Evolutionary conservation across 2,329 filamentous ascomycete genomes (phyloP).

Genomic region (Colletotrichum falcatum): DNA sequence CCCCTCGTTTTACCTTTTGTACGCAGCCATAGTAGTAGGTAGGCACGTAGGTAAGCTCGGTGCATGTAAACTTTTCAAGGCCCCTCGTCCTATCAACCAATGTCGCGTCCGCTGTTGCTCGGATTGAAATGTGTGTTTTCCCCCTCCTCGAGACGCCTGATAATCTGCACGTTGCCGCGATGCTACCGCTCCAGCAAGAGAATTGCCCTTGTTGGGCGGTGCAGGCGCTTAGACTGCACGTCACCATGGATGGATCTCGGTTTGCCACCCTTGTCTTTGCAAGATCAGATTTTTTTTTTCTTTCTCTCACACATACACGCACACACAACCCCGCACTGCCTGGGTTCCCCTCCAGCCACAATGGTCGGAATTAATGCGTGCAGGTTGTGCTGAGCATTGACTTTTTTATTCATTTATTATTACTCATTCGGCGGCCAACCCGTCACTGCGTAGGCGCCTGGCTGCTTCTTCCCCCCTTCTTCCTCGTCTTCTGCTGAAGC

Average conservation of each 20-base stretch:
- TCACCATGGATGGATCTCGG: constrained; percentile 34
- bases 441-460: constrained; percentile 4
- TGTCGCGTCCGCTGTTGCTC: neutral
- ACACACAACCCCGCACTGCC: constrained; percentile 29
- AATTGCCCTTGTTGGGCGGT: constrained; percentile 27
- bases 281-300: constrained; percentile 29
- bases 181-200: constrained; percentile 24
- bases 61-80: neutral
- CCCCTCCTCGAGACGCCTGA: neutral
- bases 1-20: constrained; percentile 7
- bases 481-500: no score
- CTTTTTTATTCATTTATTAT: neutral
- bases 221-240: constrained; percentile 39
- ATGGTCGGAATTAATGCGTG: constrained; percentile 31
- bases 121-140: neutral
- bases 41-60: no score
- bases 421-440: constrained; percentile 5
- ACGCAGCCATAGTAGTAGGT: no score
- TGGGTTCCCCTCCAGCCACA: constrained; percentile 24
- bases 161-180: constrained; percentile 34
- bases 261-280: constrained; percentile 31
- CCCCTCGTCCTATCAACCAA: neutral
- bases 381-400: neutral
- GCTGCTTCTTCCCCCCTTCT: neutral
- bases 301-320: neutral